Conservation (phyloP, 192 early-diverging fungal species). For the Coemansia sp. region DNA sequence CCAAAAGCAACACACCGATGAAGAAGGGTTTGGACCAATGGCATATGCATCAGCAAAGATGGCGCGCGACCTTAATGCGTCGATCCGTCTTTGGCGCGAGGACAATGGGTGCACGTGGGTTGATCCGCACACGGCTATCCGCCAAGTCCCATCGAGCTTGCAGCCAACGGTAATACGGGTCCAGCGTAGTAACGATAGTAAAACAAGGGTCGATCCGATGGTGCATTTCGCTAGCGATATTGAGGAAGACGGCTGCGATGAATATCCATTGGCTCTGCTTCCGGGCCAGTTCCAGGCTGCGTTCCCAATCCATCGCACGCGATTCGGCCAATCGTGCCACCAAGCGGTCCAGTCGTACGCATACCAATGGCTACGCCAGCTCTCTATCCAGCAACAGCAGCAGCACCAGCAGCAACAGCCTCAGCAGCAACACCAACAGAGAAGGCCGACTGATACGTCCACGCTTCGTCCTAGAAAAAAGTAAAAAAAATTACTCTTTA, state of each 20-base stretch:
- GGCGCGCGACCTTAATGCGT: slow-evolving; percentile 46
- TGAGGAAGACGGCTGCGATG: neutral
- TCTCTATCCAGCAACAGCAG: slow-evolving; percentile 14
- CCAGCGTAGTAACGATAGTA: slow-evolving; percentile 16
- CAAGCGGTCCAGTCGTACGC: slow-evolving; percentile 36
- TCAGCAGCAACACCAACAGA: neutral
- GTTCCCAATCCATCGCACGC: slow-evolving; percentile 42
- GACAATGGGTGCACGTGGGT: slow-evolving; percentile 53
- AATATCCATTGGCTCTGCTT: slow-evolving; percentile 47
- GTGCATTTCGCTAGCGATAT: slow-evolving; percentile 22
- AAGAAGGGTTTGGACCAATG: slow-evolving; percentile 38
- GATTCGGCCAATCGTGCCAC: slow-evolving; percentile 37
- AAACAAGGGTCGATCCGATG: slow-evolving; percentile 10
- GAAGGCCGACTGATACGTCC: neutral
- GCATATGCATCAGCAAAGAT: slow-evolving; percentile 36
- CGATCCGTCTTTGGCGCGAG: slow-evolving; percentile 48
- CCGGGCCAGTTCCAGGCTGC: slow-evolving; percentile 48
- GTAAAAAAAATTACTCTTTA: neutral
- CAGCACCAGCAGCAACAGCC: slow-evolving; percentile 22
- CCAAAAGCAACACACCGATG: slow-evolving; percentile 17
- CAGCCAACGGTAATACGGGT: slow-evolving; percentile 36
- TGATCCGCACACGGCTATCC: slow-evolving; percentile 50
- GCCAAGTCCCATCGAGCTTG: slow-evolving; percentile 37
- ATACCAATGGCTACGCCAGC: slow-evolving; percentile 33
- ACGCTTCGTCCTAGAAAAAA: neutral